Conservation (phyloP, 495 filamentous ascomycete genomes). For the Hyaloscypha hepaticicola region DNA sequence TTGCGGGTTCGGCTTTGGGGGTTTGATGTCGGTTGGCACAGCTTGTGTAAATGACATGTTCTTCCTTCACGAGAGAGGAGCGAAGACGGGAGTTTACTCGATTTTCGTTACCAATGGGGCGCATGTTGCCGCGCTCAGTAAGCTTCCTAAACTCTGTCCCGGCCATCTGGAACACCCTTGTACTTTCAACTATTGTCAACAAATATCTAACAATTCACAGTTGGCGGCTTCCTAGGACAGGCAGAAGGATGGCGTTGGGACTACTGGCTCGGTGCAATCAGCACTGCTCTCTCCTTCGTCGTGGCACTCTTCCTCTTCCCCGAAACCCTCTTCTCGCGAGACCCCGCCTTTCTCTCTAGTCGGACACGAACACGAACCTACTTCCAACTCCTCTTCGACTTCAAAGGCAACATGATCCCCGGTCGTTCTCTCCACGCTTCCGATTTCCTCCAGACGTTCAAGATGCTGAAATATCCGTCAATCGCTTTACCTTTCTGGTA, state of each 20-base stretch:
- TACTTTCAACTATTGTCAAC: neutral
- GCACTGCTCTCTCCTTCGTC: slow-evolving; percentile 21
- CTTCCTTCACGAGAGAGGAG: slow-evolving; percentile 33
- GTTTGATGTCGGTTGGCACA: slow-evolving; percentile 34
- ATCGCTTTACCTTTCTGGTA: slow-evolving; percentile 33
- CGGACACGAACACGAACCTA: slow-evolving; percentile 30
- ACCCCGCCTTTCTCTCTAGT: slow-evolving; percentile 22
- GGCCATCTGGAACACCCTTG: too few species aligned
- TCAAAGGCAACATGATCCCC: slow-evolving; percentile 31
- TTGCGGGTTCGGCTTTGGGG: slow-evolving; percentile 31
- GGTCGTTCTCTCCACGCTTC: slow-evolving; percentile 23
- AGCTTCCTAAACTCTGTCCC: too few species aligned
- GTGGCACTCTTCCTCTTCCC: slow-evolving; percentile 33
- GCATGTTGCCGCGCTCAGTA: slow-evolving; percentile 29
- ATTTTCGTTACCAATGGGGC: slow-evolving; percentile 34
- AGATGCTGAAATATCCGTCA: slow-evolving; percentile 34
- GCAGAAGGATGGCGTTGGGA: slow-evolving; percentile 32
- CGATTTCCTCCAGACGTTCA: slow-evolving; percentile 33
- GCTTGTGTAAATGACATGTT: slow-evolving; percentile 34
- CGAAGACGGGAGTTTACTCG: slow-evolving; percentile 34
- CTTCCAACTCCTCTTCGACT: slow-evolving; percentile 28
- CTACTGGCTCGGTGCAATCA: slow-evolving; percentile 33
- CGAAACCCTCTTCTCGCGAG: slow-evolving; percentile 35
- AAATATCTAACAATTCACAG: slow-evolving; percentile 10
- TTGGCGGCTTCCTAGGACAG: slow-evolving; percentile 31